Base-by-base conservation (phyloP, 208 protist species). In the Crithidia mellificae region DNA sequence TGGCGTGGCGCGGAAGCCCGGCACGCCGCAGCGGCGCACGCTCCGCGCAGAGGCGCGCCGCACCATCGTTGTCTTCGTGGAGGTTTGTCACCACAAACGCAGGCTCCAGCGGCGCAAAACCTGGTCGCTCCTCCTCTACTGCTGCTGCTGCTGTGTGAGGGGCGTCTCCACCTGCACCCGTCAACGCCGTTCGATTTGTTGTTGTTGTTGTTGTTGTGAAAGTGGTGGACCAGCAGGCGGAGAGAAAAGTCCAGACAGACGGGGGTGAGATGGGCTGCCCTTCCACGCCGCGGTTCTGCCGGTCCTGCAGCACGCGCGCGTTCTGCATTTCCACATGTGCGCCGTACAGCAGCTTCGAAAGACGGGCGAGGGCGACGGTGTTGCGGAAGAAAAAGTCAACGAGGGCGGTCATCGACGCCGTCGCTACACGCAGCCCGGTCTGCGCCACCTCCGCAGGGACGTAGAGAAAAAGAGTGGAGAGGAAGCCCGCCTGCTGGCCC, bases 211-310 rank as follows among this genome's bases (percentile, higher is more conserved):
- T n/a, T n/a, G n/a, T n/a, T n/a, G n/a, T n/a, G n/a, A n/a, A 38
- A 38, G 34, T 5, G 34, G 11, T 19, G 8, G 41, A 46, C n/a
- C n/a, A n/a, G 41, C 6, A 46, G 41, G 4, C 41, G n/a, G 41
- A 6, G 41, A 46, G 17, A 15, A 46, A 46, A 2, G 41, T 46
- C 41, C 41, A 46, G 15, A n/a, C 12, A 6, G 17, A 30, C 24
- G 19, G 41, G 12, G 17, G 36, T 19, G 22, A 2, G 9, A 59
- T 38, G 19, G 39, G 8, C 41, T 32, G 7, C 7, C 53, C 53
- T 6, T 29, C 41, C 2, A 69, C 32, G 44, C 64, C 53, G 53
- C 64, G 64, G 53, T 62, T 69, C 38, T 69, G 64, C 12, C 17
- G 41, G 24, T 62, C 20, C 30, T 56, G 39, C 17, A 49, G 64